A percentile compares a stretch with the other conserved stretches of the same genome.
Evolutionary conservation across 1,284 basidiomycete species (phyloP).

Genomic region (Wallemia hederae): DNA sequence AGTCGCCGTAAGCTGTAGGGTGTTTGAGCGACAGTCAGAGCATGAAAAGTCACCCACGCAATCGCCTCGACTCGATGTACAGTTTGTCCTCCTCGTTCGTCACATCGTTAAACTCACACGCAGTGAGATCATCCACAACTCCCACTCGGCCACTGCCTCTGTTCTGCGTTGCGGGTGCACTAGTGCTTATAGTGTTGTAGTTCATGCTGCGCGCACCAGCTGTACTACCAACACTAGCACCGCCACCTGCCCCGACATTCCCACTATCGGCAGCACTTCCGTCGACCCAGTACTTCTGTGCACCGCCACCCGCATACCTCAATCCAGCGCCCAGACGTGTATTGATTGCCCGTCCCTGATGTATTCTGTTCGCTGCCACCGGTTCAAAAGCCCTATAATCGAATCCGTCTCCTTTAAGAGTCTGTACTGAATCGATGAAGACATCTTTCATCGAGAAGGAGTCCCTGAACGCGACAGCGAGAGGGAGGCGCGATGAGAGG

Average conservation of each 20-base stretch:
- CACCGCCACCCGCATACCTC: conserved; percentile 63
- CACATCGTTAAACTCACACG: neutral
- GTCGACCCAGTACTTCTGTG: conserved; percentile 20
- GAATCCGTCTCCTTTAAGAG: conserved; percentile 63
- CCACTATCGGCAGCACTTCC: conserved; percentile 7
- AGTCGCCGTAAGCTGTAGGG: conserved; percentile 42
- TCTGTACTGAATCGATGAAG: conserved; percentile 51
- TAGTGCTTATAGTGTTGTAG: conserved; percentile 3
- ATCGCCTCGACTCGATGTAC: neutral
- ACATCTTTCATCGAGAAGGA: conserved; percentile 66
- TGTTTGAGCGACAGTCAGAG: too few relatives aligned
- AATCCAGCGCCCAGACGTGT: conserved; percentile 61
- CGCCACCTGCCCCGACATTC: neutral
- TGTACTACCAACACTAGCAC: conserved; percentile 3
- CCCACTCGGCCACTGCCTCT: too few relatives aligned
- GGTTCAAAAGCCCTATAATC: conserved; percentile 89
- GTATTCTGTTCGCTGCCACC: conserved; percentile 54
- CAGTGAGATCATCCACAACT: neutral
- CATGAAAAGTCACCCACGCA: neutral
- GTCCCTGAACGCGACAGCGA: conserved; percentile 61
- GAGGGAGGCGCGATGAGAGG: conserved; percentile 58
- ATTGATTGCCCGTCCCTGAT: conserved; percentile 53
- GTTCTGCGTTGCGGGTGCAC: too few relatives aligned
- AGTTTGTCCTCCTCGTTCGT: neutral
- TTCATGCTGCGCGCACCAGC: conserved; percentile 1